phyloP scores from a whole-genome alignment of 306 rosid genomes.

The Alnus rubra region DNA sequence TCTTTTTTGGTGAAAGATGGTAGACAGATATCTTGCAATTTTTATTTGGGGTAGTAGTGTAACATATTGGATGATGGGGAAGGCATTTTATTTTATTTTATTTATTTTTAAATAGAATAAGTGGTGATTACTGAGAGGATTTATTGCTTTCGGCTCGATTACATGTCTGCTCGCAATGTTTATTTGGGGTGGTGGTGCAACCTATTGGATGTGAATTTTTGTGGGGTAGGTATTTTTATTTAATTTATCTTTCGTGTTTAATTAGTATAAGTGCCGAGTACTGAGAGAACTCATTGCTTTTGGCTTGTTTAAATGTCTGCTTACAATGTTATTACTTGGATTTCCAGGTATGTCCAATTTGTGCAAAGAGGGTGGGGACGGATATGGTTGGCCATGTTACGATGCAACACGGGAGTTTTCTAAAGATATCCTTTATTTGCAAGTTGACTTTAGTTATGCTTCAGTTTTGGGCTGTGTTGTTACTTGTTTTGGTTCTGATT shows the following conservation, averaged over 20 bases:
- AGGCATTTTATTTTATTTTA: no score
- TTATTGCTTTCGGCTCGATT: no score
- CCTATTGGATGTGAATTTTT: not conserved
- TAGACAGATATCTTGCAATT: no score
- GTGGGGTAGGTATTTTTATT: no score
- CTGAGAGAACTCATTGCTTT: not conserved
- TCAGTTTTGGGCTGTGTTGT: conserved; percentile 7
- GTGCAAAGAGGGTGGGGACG: conserved; percentile 64
- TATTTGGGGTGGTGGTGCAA: no score
- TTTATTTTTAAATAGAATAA: no score
- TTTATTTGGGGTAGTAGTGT: no score
- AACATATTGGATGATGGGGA: no score
- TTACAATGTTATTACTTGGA: conserved; percentile 11
- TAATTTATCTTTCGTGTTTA: not conserved
- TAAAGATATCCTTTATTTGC: conserved; percentile 76
- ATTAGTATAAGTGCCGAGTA: not conserved
- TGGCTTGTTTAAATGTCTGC: conserved; percentile 20
- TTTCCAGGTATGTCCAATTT: conserved; percentile 82
- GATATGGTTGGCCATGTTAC: conserved; percentile 78
- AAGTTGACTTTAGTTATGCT: conserved; percentile 5
- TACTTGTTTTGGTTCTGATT: not conserved
- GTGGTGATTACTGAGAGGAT: no score
- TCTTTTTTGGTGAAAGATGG: no score
- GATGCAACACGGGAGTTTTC: conserved; percentile 71
- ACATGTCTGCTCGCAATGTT: no score